Evolutionary conservation across 202 grass and related monocot genomes (phyloP).

Genomic region (Elaeis oleifera): DNA sequence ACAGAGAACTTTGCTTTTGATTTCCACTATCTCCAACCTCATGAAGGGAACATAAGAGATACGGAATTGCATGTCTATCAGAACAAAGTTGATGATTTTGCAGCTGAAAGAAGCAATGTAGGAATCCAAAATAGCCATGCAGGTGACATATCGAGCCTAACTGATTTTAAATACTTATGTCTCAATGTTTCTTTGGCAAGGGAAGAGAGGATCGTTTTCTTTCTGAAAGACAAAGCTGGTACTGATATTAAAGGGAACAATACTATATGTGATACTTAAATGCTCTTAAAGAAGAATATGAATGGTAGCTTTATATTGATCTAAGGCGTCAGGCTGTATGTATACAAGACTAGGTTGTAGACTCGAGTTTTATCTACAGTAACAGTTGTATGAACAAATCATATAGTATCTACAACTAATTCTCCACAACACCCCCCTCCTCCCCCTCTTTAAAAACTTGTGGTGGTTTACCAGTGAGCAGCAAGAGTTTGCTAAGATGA

Average conservation of each 20-base stretch:
- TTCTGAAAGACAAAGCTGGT: constrained; percentile 25
- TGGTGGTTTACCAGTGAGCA: too few species aligned
- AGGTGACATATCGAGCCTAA: constrained; percentile 14
- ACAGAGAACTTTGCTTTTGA: constrained; percentile 24
- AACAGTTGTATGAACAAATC: too few species aligned
- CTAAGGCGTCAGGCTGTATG: too few species aligned
- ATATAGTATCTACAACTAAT: too few species aligned
- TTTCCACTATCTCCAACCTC: constrained; percentile 18
- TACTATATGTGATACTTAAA: too few species aligned
- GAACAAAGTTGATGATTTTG: constrained; percentile 22
- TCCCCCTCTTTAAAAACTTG: too few species aligned
- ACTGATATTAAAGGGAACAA: constrained; percentile 1
- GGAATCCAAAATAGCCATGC: constrained; percentile 22
- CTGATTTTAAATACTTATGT: constrained; percentile 24
- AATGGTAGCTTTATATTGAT: too few species aligned
- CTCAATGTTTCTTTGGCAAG: constrained; percentile 28
- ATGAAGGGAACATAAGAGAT: constrained; percentile 12
- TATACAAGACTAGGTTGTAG: too few species aligned
- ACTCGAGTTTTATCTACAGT: too few species aligned
- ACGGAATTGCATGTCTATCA: constrained; percentile 23
- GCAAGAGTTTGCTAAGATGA: too few species aligned
- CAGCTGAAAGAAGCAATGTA: constrained; percentile 9
- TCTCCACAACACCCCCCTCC: too few species aligned
- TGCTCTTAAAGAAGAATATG: too few species aligned
- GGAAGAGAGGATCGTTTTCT: constrained; percentile 13